Conservation (phyloP, 495 filamentous ascomycete species). For the Paragyromitra xinjiangensis region DNA sequence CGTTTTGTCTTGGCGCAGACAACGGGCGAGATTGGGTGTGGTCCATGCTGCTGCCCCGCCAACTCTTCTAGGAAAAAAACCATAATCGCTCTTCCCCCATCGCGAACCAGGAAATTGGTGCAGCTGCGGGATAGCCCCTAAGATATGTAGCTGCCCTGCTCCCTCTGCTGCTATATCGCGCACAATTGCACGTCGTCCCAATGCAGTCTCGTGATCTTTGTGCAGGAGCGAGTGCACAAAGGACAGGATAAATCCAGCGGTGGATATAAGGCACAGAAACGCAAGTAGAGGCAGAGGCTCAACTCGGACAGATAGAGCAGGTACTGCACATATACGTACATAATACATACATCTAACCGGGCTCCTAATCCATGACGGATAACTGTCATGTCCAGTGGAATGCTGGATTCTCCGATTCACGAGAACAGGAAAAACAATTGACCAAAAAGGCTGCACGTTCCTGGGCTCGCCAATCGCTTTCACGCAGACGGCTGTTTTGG, state of each 20-base stretch:
- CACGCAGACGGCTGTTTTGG: neutral
- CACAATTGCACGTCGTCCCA: constrained; percentile 11
- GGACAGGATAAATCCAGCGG: constrained; percentile 5
- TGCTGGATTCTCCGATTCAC: constrained; percentile 31
- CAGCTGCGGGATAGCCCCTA: neutral
- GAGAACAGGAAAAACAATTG: neutral
- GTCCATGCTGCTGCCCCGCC: neutral
- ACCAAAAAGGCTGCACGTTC: constrained; percentile 4
- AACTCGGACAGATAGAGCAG: neutral
- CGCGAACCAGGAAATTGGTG: constrained; percentile 1
- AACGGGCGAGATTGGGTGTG: neutral
- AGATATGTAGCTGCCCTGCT: neutral
- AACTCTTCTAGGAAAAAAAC: neutral
- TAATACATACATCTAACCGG: constrained; percentile 8
- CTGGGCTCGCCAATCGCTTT: constrained; percentile 19
- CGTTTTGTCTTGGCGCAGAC: constrained; percentile 21
- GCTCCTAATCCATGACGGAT: neutral
- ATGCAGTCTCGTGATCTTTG: constrained; percentile 5
- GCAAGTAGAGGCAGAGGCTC: neutral
- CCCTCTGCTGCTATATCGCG: neutral
- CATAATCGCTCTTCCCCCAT: neutral
- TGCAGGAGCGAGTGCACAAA: constrained; percentile 23
- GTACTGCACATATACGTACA: neutral
- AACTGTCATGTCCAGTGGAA: neutral
- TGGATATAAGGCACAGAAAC: neutral